Evolutionary conservation across 2,329 filamentous ascomycete genomes (phyloP).

Genomic region (Aspergillus sp.): DNA sequence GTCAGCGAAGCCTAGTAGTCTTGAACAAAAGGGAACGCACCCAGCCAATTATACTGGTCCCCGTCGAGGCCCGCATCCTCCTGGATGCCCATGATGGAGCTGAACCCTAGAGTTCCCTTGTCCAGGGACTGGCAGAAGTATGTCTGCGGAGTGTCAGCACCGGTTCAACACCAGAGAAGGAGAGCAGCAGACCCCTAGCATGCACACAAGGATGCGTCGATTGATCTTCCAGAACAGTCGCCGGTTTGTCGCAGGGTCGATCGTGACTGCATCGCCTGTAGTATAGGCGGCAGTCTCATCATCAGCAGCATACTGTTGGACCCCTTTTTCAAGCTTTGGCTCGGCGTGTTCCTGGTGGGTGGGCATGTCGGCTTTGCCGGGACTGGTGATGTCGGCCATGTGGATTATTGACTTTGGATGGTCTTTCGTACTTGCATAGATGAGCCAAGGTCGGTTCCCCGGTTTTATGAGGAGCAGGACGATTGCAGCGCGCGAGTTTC

Average conservation of each 20-base stretch:
- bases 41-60: constrained; percentile 34
- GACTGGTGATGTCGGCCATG: neutral
- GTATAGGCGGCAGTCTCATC: constrained; percentile 4
- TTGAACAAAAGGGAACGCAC: constrained; percentile 16
- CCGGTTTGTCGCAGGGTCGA: constrained; percentile 18
- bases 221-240: constrained; percentile 21
- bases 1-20: neutral
- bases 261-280: constrained; percentile 1
- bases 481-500: too few species aligned
- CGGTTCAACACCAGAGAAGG: too few species aligned
- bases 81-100: constrained; percentile 27
- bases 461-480: too few species aligned
- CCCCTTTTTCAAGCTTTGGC: neutral
- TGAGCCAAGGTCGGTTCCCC: too few species aligned
- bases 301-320: neutral
- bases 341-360: neutral
- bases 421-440: too few species aligned
- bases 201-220: constrained; percentile 13
- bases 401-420: too few species aligned
- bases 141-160: neutral
- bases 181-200: neutral
- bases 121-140: constrained; percentile 25
- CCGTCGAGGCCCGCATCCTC: constrained; percentile 38
- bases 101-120: constrained; percentile 22
- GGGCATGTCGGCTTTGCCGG: neutral